A percentile compares a stretch with the other conserved stretches of the same genome.
Conservation (phyloP, 805 yeast species). For the Candida ficus region DNA sequence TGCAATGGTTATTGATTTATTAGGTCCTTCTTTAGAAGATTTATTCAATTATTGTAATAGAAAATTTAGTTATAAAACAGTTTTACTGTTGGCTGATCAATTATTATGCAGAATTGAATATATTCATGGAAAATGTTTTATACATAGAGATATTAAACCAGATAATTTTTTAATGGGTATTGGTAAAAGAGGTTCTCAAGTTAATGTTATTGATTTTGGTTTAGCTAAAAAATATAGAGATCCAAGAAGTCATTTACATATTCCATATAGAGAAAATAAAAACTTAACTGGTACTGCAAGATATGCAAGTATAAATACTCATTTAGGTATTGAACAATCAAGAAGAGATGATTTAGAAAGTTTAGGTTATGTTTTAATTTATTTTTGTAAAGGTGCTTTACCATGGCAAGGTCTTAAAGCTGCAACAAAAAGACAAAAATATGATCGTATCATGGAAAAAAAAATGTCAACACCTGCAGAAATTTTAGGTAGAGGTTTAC, state of each 20-base stretch:
- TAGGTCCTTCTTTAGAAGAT: slow-evolving; percentile 95
- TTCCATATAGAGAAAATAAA: slow-evolving; percentile 94
- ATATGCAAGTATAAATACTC: slow-evolving; percentile 93
- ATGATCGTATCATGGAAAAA: slow-evolving; percentile 93
- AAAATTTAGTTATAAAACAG: slow-evolving; percentile 89
- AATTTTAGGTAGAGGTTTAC: slow-evolving; percentile 84
- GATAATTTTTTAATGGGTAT: slow-evolving; percentile 89
- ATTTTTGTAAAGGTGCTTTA: slow-evolving; percentile 90
- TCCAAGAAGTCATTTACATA: slow-evolving; percentile 89
- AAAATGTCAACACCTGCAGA: slow-evolving; percentile 88
- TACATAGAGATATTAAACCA: slow-evolving; percentile 94
- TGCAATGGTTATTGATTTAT: slow-evolving; percentile 92
- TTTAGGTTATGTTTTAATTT: slow-evolving; percentile 88
- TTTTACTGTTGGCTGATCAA: slow-evolving; percentile 88
- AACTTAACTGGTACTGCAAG: slow-evolving; percentile 97
- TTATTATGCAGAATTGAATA: slow-evolving; percentile 90
- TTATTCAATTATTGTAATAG: slow-evolving; percentile 94
- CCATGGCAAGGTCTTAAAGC: slow-evolving; percentile 99
- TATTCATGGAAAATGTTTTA: slow-evolving; percentile 93
- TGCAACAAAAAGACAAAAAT: slow-evolving; percentile 93
- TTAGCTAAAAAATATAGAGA: slow-evolving; percentile 92
- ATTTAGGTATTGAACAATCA: slow-evolving; percentile 93
- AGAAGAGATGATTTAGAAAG: slow-evolving; percentile 96
- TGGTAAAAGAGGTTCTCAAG: slow-evolving; percentile 90
- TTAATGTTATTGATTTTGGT: slow-evolving; percentile 95